Evolutionary conservation across 768 basidiomycete species (phyloP).

Genomic region (Pisolithus microcarpus): DNA sequence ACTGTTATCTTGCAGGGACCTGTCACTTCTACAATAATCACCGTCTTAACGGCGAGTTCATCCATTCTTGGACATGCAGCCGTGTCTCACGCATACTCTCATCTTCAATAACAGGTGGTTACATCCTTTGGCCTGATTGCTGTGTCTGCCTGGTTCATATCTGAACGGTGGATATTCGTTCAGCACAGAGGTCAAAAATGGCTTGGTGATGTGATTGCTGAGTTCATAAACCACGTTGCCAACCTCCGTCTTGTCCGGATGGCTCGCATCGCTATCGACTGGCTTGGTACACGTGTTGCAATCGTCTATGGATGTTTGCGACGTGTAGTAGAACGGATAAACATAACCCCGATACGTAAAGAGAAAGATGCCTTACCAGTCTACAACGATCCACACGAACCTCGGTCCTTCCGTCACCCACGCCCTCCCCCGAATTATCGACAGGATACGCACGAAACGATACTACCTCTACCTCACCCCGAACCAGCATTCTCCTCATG

Average conservation of each 20-base stretch:
- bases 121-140: conserved; percentile 40
- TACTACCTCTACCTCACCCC: conserved; percentile 11
- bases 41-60: conserved; percentile 54
- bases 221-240: conserved; percentile 19
- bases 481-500: conserved; percentile 20
- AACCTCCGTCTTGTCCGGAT: conserved; percentile 21
- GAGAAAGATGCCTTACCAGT: conserved; percentile 18
- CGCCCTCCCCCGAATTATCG: conserved; percentile 5
- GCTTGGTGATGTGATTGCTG: conserved; percentile 39
- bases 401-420: conserved; percentile 9
- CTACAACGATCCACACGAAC: conserved; percentile 14
- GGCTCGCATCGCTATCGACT: conserved; percentile 19
- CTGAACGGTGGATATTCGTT: conserved; percentile 42
- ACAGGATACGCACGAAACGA: conserved; percentile 18
- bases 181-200: conserved; percentile 45
- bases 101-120: conserved; percentile 20
- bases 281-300: conserved; percentile 17
- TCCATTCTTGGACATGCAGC: neutral
- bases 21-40: conserved; percentile 64
- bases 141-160: conserved; percentile 48
- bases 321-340: conserved; percentile 18
- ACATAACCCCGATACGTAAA: conserved; percentile 16
- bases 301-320: conserved; percentile 16
- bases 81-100: neutral
- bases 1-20: conserved; percentile 34